phyloP scores from a whole-genome alignment of 495 filamentous ascomycete genomes.

The Sabuloglossum arenarium region DNA sequence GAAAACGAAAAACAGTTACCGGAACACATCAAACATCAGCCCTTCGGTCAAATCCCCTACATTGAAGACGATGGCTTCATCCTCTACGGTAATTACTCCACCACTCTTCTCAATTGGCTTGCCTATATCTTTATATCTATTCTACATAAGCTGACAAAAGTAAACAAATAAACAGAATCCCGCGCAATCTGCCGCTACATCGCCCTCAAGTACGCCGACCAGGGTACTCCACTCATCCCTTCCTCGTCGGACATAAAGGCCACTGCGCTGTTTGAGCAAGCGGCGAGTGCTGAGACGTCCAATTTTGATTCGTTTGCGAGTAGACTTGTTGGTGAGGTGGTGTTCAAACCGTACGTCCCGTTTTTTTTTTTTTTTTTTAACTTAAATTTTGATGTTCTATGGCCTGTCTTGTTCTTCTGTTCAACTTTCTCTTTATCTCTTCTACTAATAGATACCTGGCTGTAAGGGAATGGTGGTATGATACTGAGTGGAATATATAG shows the following conservation, averaged over 20 bases:
- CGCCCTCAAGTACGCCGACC: constrained; percentile 18
- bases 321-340: constrained; percentile 22
- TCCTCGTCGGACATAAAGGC: constrained; percentile 21
- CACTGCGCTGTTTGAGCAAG: constrained; percentile 23
- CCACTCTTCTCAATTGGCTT: constrained; percentile 3
- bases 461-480: no score
- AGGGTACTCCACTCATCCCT: constrained; percentile 16
- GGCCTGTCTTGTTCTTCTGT: no score
- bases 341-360: constrained; percentile 15
- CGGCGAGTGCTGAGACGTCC: constrained; percentile 18
- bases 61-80: background rate
- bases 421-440: no score
- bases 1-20: background rate
- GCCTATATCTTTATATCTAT: background rate
- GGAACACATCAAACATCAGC: background rate
- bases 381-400: no score
- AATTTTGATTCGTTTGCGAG: constrained; percentile 23
- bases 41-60: background rate
- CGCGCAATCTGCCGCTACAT: constrained; percentile 27
- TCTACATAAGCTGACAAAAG: background rate
- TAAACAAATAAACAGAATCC: constrained; percentile 6
- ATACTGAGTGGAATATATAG: background rate
- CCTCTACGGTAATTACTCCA: background rate
- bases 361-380: background rate
- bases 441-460: no score